Conservation (phyloP, 1,284 basidiomycete genomes). For the Ganoderma leucocontextum region DNA sequence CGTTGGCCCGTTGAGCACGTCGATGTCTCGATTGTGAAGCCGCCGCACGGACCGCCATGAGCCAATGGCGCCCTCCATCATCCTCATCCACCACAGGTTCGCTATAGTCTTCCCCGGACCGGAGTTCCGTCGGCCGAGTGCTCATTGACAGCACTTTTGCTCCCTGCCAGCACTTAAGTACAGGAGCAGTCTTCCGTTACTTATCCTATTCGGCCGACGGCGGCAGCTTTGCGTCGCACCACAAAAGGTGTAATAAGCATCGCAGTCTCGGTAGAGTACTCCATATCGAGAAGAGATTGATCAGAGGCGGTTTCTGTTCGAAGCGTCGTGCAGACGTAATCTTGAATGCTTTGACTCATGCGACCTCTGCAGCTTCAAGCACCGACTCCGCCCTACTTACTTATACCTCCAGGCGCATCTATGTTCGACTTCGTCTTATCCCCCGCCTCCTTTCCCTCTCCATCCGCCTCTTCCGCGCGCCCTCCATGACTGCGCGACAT, state of each 20-base stretch:
- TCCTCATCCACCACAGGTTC: neutral
- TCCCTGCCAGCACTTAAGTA: no score
- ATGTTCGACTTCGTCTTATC: conserved; percentile 14
- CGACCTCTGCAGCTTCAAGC: conserved; percentile 19
- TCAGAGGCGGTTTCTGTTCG: conserved; percentile 4
- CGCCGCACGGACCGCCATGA: neutral
- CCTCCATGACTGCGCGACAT: conserved; percentile 32
- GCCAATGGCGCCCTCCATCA: neutral
- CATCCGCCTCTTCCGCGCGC: neutral
- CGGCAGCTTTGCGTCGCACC: neutral
- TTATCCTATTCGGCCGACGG: neutral
- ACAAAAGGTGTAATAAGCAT: neutral
- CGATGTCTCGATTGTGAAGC: no score
- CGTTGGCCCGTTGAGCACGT: no score
- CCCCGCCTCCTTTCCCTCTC: conserved; percentile 17
- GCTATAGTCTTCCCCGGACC: neutral
- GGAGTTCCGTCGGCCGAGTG: neutral
- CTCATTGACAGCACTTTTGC: no score
- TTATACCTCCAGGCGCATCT: neutral
- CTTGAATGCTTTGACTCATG: conserved; percentile 29
- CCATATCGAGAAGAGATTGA: conserved; percentile 1
- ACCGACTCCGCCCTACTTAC: conserved; percentile 20
- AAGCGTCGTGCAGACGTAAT: conserved; percentile 24
- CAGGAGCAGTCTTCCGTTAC: neutral
- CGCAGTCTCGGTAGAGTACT: neutral